Conservation (phyloP, 2,329 filamentous ascomycete species). For the Apiospora rasikravindrae region DNA sequence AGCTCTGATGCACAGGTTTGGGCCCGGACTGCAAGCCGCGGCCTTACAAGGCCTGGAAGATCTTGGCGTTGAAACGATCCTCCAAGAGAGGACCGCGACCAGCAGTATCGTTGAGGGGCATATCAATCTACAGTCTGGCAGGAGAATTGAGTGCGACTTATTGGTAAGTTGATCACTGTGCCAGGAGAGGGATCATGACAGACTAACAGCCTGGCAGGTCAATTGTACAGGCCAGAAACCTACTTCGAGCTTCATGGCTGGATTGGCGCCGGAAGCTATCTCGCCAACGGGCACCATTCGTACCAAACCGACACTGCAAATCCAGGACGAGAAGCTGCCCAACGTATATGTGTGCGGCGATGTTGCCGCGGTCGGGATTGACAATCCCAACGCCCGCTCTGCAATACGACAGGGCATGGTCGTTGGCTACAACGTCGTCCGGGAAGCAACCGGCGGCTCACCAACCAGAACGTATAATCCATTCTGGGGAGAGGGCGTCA, state of each 20-base stretch:
- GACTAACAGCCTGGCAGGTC: slow-evolving; percentile 45
- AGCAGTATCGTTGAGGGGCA: slow-evolving; percentile 43
- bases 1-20: slow-evolving; percentile 58
- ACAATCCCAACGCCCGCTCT: slow-evolving; percentile 60
- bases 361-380: slow-evolving; percentile 57
- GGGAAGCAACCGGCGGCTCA: slow-evolving; percentile 46
- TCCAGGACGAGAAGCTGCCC: slow-evolving; percentile 51
- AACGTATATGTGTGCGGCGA: slow-evolving; percentile 70
- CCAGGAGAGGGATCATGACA: slow-evolving; percentile 21
- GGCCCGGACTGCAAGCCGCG: slow-evolving; percentile 45
- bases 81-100: slow-evolving; percentile 52
- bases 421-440: slow-evolving; percentile 60
- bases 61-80: slow-evolving; percentile 55
- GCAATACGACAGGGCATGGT: slow-evolving; percentile 58
- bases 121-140: slow-evolving; percentile 52
- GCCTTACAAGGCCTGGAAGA: slow-evolving; percentile 48
- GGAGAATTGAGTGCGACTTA: slow-evolving; percentile 53
- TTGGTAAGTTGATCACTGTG: slow-evolving; percentile 44
- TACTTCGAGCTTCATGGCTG: slow-evolving; percentile 53
- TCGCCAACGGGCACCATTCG: slow-evolving; percentile 54
- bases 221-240: slow-evolving; percentile 65
- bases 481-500: slow-evolving; percentile 53
- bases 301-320: slow-evolving; percentile 62
- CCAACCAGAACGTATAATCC: slow-evolving; percentile 47
- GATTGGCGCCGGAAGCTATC: slow-evolving; percentile 50